A percentile compares a stretch with the other conserved stretches of the same genome.
Evolutionary conservation across 306 rosid species (phyloP).

Genomic region (Vachellia pachyceras): DNA sequence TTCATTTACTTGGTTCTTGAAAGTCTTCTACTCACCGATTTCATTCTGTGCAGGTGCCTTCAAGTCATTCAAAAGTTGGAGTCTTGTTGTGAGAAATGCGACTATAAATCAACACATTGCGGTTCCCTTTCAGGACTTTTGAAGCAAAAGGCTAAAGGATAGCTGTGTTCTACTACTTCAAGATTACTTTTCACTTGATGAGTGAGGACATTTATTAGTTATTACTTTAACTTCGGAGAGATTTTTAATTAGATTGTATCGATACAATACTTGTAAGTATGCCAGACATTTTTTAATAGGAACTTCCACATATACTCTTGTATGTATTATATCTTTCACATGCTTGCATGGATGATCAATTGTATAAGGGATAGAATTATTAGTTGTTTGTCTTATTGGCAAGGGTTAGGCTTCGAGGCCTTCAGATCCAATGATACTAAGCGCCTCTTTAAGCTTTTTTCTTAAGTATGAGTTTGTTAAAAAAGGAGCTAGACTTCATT

Average conservation of each 20-base stretch:
- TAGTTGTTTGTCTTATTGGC: too few species aligned
- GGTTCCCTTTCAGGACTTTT: conserved; percentile 86
- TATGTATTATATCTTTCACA: not conserved
- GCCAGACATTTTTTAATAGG: not conserved
- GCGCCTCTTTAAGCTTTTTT: too few species aligned
- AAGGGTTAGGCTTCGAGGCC: too few species aligned
- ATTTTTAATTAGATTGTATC: not conserved
- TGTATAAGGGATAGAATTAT: too few species aligned
- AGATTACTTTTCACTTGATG: not conserved
- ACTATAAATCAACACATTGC: conserved; percentile 83
- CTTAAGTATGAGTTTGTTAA: too few species aligned
- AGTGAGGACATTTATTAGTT: not conserved
- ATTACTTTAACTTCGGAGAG: not conserved
- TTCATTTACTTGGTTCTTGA: conserved; percentile 1
- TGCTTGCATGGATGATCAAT: not conserved
- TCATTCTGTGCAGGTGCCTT: conserved; percentile 58
- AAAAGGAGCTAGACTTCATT: too few species aligned
- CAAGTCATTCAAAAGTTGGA: conserved; percentile 73
- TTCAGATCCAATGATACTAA: too few species aligned
- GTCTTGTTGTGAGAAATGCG: conserved; percentile 74
- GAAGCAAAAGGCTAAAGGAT: conserved; percentile 66
- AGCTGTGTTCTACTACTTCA: conserved; percentile 18
- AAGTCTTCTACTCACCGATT: conserved; percentile 24
- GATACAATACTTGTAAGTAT: not conserved
- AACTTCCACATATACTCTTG: not conserved